Evolutionary conservation across 2,329 filamentous ascomycete species (phyloP).

Genomic region (Ceratocystis variospora): DNA sequence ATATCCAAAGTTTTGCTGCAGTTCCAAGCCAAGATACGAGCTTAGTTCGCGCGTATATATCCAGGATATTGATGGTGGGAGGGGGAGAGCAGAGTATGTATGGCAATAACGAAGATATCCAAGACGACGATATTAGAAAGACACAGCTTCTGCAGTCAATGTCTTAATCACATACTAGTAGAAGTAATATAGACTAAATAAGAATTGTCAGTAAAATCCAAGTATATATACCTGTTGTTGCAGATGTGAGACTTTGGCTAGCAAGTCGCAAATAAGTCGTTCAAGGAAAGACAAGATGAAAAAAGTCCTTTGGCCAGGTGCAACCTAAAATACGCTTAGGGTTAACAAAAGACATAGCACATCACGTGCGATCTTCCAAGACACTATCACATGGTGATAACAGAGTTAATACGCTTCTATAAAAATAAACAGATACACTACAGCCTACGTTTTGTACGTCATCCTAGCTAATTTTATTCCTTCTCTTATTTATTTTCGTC

Average conservation of each 20-base stretch:
- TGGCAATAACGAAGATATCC: neutral
- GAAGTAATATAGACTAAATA: neutral
- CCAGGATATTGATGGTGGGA: neutral
- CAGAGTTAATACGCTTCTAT: neutral
- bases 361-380: neutral
- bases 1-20: neutral
- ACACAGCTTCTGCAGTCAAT: neutral
- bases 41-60: neutral
- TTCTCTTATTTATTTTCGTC: no score
- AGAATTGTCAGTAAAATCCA: neutral
- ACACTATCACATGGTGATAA: neutral
- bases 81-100: no score
- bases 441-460: no score
- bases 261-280: no score
- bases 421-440: no score
- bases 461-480: no score
- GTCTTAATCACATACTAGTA: constrained; percentile 2
- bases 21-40: neutral
- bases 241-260: no score
- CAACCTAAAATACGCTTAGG: neutral
- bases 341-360: neutral
- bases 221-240: neutral
- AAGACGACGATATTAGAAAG: neutral
- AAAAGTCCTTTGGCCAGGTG: neutral
- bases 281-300: neutral